Evolutionary conservation across 73 alveolate genomes (phyloP), one percentile per base, ranked within the genome.

Genomic region (Blepharisma stoltei): DNA sequence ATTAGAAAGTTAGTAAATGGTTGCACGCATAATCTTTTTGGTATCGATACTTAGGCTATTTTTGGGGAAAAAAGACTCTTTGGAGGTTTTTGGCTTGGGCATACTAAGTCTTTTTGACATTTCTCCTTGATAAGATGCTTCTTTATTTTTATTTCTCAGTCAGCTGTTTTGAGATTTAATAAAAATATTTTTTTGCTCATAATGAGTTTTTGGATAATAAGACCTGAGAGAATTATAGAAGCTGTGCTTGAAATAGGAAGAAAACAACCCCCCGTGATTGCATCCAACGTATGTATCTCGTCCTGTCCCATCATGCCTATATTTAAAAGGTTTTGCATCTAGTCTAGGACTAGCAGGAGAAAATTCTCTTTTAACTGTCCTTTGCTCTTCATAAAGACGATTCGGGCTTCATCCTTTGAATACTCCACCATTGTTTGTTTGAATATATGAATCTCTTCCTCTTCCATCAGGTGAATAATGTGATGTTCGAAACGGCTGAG

Each of bases 271-370:
- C 23, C 66, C 66, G 4, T 52, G 66, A 52, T 52, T 52, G 66
- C 23, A 52, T 52, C 66, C 66, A 52, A 52, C 66, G 66, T 52
- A 52, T 52, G 66, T 52, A 20, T 52, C 66, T 52, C 66, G 0
- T 52, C 66, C 66, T 1, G 66, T 14, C n/a, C 66, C 66, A 52
- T 52, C 66, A 52, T 52, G 23, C 27, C 23, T 52, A 20, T 52
- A 52, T 52, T 52, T 52, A 14, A 52, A 52, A 52, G 66, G 27
- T 4, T 52, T 52, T 52, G 66, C n/a, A 20, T 52, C 66, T 14
- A 52, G 2, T 14, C 66, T 11, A 52, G 66, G 66, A 52, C n/a
- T 20, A 52, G 27, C 4, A 14, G 27, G 66, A 20, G 66, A 14
- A 14, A 14, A 14, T 14, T 52, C 23, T 20, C n/a, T 52, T 52